Base-by-base conservation (phyloP, 306 rosid species). In the Argentina anserina region DNA sequence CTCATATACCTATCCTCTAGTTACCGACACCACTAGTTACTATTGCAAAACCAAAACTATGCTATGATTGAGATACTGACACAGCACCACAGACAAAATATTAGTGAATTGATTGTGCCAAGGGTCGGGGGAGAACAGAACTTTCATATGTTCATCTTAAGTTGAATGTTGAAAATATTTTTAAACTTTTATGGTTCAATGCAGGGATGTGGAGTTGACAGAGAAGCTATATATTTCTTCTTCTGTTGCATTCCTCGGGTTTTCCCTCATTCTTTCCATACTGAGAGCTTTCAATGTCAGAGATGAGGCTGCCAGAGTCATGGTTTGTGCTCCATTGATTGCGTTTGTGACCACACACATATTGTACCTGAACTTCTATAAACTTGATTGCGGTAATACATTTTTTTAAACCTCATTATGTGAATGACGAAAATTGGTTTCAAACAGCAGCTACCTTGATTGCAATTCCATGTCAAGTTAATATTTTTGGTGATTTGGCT, bases 341-440 rank as follows among this genome's bases (percentile, higher is more conserved):
- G 92, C 99, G 13, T 91, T 94, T 75, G 88, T 91, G 75, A 85
- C 96, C 53, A 94, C 97, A 37, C 97, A 94, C 82, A 87, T 94
- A 81, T 67, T 94, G 86, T 94, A 86, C 80, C 92, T 94, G 75
- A 94, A 94, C 81, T 87, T 84, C 87, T 94, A 89, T 52, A 82
- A 85, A 47, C 88, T 94, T 75, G 87, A 89, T 77, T 70, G 84
- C 11, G 96, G 99, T 91, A 91, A 84, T 64, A 40, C 60, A 17
- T 63, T 74, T 69, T 45, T 64, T 46, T 34, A 64, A 20, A n/a
- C 46, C 29, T 14, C 46, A 36, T 0, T 25, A 6, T 49, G 41
- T 63, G 36, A 43, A 73, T 42, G 25, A n/a, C 21, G 31, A 73
- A 33, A 40, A 31, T 9, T 3, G 4, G 62, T 55, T 55, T 65